Evolutionary conservation across 2,329 filamentous ascomycete genomes (phyloP).

Genomic region (Neoascochyta sp.): DNA sequence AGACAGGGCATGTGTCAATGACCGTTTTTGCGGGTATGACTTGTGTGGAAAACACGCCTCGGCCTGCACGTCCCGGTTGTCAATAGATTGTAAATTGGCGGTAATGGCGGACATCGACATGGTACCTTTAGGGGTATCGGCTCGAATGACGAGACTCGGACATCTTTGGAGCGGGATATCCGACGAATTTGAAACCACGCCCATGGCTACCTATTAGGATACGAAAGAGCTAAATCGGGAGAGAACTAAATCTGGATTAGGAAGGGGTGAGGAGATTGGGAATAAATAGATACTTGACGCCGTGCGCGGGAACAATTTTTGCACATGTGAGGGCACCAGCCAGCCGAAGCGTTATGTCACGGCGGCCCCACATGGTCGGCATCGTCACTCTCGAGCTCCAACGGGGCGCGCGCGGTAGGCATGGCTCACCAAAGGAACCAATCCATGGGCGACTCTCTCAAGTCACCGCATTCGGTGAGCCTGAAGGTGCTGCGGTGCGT

Average conservation of each 20-base stretch:
- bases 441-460: conserved; percentile 38
- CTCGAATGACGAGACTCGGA: conserved; percentile 42
- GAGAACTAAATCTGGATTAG: no score
- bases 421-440: conserved; percentile 42
- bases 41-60: conserved; percentile 51
- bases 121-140: conserved; percentile 54
- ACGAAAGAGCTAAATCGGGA: no score
- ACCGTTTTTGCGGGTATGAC: conserved; percentile 48
- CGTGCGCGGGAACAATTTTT: no score
- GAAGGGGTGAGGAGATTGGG: no score
- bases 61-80: conserved; percentile 37
- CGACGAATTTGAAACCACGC: conserved; percentile 3
- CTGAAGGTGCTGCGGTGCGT: conserved; percentile 78
- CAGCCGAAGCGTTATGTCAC: no score
- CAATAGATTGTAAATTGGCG: background rate
- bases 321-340: no score
- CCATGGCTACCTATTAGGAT: no score
- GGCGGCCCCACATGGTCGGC: no score
- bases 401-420: conserved; percentile 6
- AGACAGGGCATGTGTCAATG: conserved; percentile 52
- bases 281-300: no score
- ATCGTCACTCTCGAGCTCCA: no score
- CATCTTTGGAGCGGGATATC: conserved; percentile 41
- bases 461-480: conserved; percentile 71
- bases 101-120: background rate